Conservation (phyloP, 257 asterid species). For the Solanum pinnatisectum region DNA sequence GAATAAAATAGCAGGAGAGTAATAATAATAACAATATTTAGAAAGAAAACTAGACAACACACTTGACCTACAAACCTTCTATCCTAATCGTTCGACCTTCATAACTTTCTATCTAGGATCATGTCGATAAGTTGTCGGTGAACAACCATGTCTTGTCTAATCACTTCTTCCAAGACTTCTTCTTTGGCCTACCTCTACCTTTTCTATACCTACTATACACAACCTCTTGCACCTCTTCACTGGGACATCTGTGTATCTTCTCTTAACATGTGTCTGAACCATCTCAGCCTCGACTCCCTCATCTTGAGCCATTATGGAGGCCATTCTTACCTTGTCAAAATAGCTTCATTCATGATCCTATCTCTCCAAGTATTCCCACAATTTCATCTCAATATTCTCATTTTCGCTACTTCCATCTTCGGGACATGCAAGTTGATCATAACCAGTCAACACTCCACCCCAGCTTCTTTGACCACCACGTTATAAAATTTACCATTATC, state of each 20-base stretch:
- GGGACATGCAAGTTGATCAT: neutral
- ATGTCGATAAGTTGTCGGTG: neutral
- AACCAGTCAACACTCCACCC: neutral
- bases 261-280: neutral
- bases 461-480: neutral
- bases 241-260: neutral
- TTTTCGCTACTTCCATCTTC: neutral
- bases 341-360: neutral
- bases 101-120: neutral
- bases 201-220: too few species aligned
- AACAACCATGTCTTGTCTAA: too few species aligned
- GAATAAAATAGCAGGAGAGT: neutral
- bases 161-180: neutral
- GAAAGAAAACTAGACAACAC: neutral
- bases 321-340: neutral
- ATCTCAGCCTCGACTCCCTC: neutral
- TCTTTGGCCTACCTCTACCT: neutral
- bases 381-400: neutral
- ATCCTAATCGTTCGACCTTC: rapidly evolving
- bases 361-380: neutral
- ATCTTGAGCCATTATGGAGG: neutral
- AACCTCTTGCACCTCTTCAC: neutral
- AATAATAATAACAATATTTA: neutral
- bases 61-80: neutral
- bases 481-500: neutral